Conservation (phyloP, 1,284 basidiomycete species). For the Albatrellus sp. region DNA sequence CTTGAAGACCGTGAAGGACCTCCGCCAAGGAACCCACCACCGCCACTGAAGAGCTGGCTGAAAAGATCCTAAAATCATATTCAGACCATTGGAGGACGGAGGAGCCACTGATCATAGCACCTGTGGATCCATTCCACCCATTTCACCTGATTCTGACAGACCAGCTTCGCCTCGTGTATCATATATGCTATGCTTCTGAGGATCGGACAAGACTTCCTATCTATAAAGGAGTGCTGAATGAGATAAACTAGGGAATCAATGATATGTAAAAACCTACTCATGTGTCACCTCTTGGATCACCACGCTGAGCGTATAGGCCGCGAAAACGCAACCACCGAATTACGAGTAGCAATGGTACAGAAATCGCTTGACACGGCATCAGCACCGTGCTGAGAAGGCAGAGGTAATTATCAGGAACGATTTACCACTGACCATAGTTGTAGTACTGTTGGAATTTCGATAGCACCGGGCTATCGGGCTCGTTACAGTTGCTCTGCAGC, state of each 20-base stretch:
- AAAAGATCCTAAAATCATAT: slow-evolving; percentile 71
- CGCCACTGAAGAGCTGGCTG: slow-evolving; percentile 87
- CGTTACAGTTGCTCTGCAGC: no score
- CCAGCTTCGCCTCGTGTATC: slow-evolving; percentile 94
- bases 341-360: no score
- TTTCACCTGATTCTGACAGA: slow-evolving; percentile 75
- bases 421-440: no score
- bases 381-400: no score
- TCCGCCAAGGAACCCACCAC: slow-evolving; percentile 46
- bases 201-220: slow-evolving; percentile 90
- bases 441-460: no score
- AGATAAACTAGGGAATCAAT: slow-evolving; percentile 8
- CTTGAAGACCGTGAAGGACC: slow-evolving; percentile 56
- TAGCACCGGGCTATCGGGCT: no score
- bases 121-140: slow-evolving; percentile 95
- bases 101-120: slow-evolving; percentile 25
- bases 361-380: no score
- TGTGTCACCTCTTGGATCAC: slow-evolving; percentile 98
- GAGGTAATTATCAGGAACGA: no score
- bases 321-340: no score
- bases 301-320: no score
- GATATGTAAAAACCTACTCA: slow-evolving; percentile 48
- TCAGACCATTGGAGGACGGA: neutral
- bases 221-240: slow-evolving; percentile 23
- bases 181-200: slow-evolving; percentile 77